Evolutionary conservation across 1,284 basidiomycete species (phyloP), one percentile per base, ranked within the genome.

Genomic region (Moesziomyces sp.): DNA sequence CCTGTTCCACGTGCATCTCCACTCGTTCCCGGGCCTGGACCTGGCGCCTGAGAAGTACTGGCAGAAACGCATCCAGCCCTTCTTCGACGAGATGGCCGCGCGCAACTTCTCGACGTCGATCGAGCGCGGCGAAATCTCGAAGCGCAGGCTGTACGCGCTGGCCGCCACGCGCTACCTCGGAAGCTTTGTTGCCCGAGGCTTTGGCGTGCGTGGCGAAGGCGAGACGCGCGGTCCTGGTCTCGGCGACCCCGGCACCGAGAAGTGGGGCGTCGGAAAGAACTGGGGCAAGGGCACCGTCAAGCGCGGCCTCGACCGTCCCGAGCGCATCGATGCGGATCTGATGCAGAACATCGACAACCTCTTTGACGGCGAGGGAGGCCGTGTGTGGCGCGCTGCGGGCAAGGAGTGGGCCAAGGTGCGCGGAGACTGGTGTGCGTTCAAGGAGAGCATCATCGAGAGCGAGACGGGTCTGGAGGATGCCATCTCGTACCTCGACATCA

Each of bases 241-340:
- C 1, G 82, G 82, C 21, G 76, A 77, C 3, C 75, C 76, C 2
- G 81, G 82, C 49, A 68, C 71, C 21, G 82, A 83, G 35, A 55
- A 61, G 23, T 83, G 82, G 82, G 82, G 80, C 38, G 78, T 78
- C n/a, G 82, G 82, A 21, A 83, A 83, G 59, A 52, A 77, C n/a
- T 83, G 82, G 82, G 82, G 81, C 47, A 78, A 78, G 35, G 82
- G 82, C 30, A 83, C 82, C 14, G 81, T 82, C 58, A 83, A 83
- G 72, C 78, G 82, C 35, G 82, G 82, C 30, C 68, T 83, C n/a
- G 82, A 79, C 50, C 62, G 64, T 10, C 82, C 82, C 11, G 69
- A 73, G 30, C 57, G 74, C 19, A 70, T 81, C 52, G 77, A 77
- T 14, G 46, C 59, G 6, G 52, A 63, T 9, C 60, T 80, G 30